Base-by-base conservation (phyloP, 371 early-diverging fungal species). In the Mortierella sp. region DNA sequence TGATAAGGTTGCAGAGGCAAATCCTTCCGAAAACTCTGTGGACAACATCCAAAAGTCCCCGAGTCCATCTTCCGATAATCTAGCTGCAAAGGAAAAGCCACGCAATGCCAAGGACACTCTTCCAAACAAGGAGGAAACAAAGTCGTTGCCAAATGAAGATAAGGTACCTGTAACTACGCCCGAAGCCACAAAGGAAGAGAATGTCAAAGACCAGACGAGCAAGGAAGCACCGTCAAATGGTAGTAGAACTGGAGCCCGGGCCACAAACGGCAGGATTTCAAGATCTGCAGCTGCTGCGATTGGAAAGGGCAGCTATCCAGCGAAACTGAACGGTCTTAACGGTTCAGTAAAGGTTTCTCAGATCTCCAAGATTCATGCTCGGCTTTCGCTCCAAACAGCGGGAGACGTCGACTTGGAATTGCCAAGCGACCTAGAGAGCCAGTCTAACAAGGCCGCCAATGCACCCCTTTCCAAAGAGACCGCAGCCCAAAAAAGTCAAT, bases 251-350 rank as follows among this genome's bases (percentile, higher is more conserved):
- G 60, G 47, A 10, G 26, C 16, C 5, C 37, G 39, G 28, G 10
- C 43, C 18, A 28, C 37, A 8, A 57, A 65, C 39, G 72, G 72
- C 26, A 51, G 65, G 22, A 45, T 59, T 14, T 61, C 73, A 12
- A 61, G 60, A 37, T 45, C 66, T 3, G 49, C 54, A 3, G 66
- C 62, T 8, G 47, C 59, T 18, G 39, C 62, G 0, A 67, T 58
- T 45, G 61, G 67, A 28, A 52, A 65, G 40, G 78, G 69, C 43
- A 69, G 66, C 37, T 78, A 78, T 26, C 78, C 78, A 6, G 78
- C 78, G 4, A 78, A 73, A 28, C 51, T 59, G 24, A 59, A 58
- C 28, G 70, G 67, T 5, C 39, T 57, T 28, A 64, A 24, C 16
- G 73, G 63, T 1, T 14, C 39, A 14, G 66, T 35, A 30, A 73